phyloP scores from a whole-genome alignment of 192 early-diverging fungal genomes.

The Lobulomyces angularis region DNA sequence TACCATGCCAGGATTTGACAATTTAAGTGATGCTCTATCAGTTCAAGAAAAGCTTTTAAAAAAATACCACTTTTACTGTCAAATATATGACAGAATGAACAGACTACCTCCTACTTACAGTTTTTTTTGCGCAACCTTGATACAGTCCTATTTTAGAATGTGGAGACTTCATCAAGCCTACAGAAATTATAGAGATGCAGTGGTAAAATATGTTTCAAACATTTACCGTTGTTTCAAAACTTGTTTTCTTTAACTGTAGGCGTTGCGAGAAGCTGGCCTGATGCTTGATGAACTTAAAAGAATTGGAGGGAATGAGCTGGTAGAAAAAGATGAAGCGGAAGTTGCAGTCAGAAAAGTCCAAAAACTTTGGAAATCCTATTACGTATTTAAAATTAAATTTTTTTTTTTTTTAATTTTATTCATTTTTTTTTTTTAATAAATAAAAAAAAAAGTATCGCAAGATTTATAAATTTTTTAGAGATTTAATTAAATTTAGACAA shows the following conservation, averaged over 20 bases:
- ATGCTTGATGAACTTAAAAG: too few relatives aligned
- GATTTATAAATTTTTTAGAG: slow-evolving; percentile 37
- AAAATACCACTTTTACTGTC: slow-evolving; percentile 29
- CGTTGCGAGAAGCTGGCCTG: too few relatives aligned
- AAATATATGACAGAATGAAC: slow-evolving; percentile 14
- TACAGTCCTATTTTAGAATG: slow-evolving; percentile 35
- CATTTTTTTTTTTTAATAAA: slow-evolving; percentile 9
- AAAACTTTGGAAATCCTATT: slow-evolving; percentile 30
- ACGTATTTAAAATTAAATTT: slow-evolving; percentile 13
- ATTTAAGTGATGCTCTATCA: too few relatives aligned
- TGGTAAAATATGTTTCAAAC: too few relatives aligned
- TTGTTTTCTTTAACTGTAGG: too few relatives aligned
- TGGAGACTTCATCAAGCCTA: slow-evolving; percentile 20
- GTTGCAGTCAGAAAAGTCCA: slow-evolving; percentile 35
- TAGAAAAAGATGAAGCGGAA: too few relatives aligned
- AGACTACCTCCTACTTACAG: slow-evolving; percentile 34
- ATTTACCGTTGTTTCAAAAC: too few relatives aligned
- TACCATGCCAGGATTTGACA: too few relatives aligned
- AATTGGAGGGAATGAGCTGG: too few relatives aligned
- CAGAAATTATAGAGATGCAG: too few relatives aligned
- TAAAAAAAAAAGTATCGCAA: slow-evolving; percentile 26
- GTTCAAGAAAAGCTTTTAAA: slow-evolving; percentile 34
- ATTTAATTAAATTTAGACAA: slow-evolving; percentile 41
- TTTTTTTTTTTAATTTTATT: not conserved
- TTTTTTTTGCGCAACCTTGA: slow-evolving; percentile 34